Conservation (phyloP, 805 yeast species). For the Ogataea pini region DNA sequence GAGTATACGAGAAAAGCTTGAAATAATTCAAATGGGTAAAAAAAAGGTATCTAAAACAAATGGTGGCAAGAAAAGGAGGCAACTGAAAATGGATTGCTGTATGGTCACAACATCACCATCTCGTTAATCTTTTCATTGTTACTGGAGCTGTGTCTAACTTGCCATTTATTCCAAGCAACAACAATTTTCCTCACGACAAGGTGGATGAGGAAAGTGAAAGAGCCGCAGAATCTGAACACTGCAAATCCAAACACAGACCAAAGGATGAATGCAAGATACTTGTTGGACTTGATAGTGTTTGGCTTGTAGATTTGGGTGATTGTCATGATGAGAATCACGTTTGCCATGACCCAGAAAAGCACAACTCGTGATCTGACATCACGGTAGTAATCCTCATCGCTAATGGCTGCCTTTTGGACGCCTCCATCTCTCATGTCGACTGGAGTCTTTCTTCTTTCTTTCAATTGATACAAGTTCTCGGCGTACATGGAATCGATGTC, state of each 20-base stretch:
- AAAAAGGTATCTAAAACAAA: background rate
- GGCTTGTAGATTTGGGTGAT: slow-evolving; percentile 80
- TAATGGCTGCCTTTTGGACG: slow-evolving; percentile 39
- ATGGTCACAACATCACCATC: slow-evolving; percentile 20
- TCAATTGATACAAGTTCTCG: slow-evolving; percentile 68
- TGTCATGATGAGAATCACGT: slow-evolving; percentile 79
- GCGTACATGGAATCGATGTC: slow-evolving; percentile 84
- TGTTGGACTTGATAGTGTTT: slow-evolving; percentile 64
- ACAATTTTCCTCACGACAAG: slow-evolving; percentile 34
- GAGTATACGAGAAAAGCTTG: no score
- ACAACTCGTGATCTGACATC: slow-evolving; percentile 95
- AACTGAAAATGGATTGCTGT: no score
- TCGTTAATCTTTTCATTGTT: slow-evolving; percentile 23
- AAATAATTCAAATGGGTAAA: no score
- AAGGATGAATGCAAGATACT: slow-evolving; percentile 77
- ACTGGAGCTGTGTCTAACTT: slow-evolving; percentile 20
- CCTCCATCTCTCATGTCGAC: slow-evolving; percentile 47
- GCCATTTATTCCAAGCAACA: slow-evolving; percentile 36
- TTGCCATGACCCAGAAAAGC: slow-evolving; percentile 87
- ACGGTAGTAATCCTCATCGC: slow-evolving; percentile 84
- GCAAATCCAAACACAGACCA: slow-evolving; percentile 93
- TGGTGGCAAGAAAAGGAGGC: background rate
- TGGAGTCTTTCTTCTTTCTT: slow-evolving; percentile 67
- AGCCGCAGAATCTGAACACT: slow-evolving; percentile 78
- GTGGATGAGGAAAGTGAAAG: slow-evolving; percentile 64